Conservation (phyloP, 352 stramenopile species). For the Saprolegnia diclina region DNA sequence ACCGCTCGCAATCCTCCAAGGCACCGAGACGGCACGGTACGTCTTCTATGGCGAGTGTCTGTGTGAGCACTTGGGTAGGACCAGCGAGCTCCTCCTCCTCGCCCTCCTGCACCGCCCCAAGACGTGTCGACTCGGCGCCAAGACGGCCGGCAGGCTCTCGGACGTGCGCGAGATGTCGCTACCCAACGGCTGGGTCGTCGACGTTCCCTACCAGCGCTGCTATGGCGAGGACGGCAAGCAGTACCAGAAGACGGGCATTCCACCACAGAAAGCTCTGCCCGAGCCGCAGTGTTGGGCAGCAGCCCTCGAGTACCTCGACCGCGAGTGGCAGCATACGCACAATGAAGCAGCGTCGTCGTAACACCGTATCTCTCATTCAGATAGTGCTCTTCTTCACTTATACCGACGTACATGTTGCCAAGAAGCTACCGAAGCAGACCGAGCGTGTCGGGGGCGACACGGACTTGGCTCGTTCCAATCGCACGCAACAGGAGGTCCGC, state of each 20-base stretch:
- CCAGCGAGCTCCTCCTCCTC: conserved; percentile 61
- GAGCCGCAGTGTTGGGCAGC: conserved; percentile 3
- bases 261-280: conserved; percentile 3
- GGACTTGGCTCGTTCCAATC: too few species aligned
- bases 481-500: too few species aligned
- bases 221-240: conserved; percentile 51
- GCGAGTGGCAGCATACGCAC: background rate
- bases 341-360: conserved; percentile 10
- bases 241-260: conserved; percentile 9
- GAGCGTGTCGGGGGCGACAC: too few species aligned
- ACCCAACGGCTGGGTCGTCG: conserved; percentile 76
- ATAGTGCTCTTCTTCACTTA: too few species aligned
- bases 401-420: too few species aligned
- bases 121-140: conserved; percentile 53
- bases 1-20: conserved; percentile 66
- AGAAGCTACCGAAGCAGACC: too few species aligned
- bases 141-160: conserved; percentile 57
- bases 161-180: conserved; percentile 57
- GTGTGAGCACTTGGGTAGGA: conserved; percentile 32
- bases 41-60: too few species aligned
- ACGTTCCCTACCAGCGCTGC: conserved; percentile 69
- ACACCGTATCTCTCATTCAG: background rate
- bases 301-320: background rate
- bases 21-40: conserved; percentile 69
- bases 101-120: conserved; percentile 56